These are phyloP conservation scores for Lyophyllum atratum DNA, from an alignment of 768 basidiomycete species.

Conservation along the genomic window DNA sequence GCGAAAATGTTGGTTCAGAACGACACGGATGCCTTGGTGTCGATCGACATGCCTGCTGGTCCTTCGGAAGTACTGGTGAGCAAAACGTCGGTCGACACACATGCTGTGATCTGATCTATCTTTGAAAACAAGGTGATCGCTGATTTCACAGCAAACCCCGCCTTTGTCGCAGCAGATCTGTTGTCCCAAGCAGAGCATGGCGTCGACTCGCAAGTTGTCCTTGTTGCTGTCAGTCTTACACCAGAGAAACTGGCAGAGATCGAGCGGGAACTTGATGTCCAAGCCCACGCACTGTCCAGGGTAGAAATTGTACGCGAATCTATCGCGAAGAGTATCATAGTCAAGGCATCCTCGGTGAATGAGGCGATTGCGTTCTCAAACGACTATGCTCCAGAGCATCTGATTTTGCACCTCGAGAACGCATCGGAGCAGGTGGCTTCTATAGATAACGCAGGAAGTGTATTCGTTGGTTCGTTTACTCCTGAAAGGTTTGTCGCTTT, in stretches of 20 bases:
- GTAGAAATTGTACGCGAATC: constrained; percentile 91
- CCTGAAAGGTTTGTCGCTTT: constrained; percentile 81
- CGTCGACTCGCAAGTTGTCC: constrained; percentile 95
- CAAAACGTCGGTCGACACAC: constrained; percentile 15
- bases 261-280: constrained; percentile 82
- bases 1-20: constrained; percentile 99
- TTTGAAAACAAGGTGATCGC: constrained; percentile 75
- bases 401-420: constrained; percentile 85
- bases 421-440: constrained; percentile 62
- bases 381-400: constrained; percentile 97
- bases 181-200: constrained; percentile 99
- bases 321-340: constrained; percentile 87
- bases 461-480: constrained; percentile 93
- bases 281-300: constrained; percentile 84
- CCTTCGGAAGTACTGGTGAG: constrained; percentile 95
- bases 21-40: constrained; percentile 93
- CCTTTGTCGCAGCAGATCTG: constrained; percentile 94
- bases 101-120: not conserved
- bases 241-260: constrained; percentile 66
- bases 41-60: constrained; percentile 99
- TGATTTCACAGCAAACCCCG: constrained; percentile 81
- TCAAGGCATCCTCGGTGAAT: constrained; percentile 62
- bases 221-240: constrained; percentile 77
- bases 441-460: constrained; percentile 92
- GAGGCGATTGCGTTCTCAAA: constrained; percentile 91